These are phyloP conservation scores for Nannochloropsis granulata DNA, from an alignment of 108 stramenopile species.

Conservation along the genomic window DNA sequence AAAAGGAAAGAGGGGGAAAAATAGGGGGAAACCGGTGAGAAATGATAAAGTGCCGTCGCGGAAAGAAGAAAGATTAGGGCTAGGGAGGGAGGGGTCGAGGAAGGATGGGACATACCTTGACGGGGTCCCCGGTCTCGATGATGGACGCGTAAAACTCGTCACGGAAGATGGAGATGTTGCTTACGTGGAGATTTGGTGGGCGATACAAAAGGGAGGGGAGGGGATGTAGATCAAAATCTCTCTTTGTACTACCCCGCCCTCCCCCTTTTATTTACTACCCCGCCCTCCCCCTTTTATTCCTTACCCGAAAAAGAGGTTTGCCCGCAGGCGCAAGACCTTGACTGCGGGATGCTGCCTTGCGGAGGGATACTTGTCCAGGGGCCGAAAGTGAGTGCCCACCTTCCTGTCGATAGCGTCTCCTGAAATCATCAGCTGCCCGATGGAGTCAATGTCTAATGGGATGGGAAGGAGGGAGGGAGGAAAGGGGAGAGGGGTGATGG, in stretches of 20 bases:
- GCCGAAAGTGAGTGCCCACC: not conserved
- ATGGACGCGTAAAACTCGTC: not conserved
- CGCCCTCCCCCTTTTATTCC: not conserved
- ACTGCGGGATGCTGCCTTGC: not conserved
- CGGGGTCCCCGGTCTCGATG: not conserved
- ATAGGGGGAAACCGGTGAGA: not conserved
- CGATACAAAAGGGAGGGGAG: not conserved
- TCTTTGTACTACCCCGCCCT: not conserved
- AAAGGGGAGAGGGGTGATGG: no score
- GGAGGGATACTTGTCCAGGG: not conserved
- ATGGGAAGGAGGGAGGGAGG: no score
- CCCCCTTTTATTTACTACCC: not conserved
- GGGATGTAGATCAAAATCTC: not conserved
- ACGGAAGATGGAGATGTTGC: not conserved
- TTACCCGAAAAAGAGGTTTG: not conserved
- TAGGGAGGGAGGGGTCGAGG: not conserved
- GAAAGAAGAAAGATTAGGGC: not conserved
- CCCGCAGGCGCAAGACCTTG: not conserved
- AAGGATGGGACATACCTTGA: not conserved
- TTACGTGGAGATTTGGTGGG: not conserved
- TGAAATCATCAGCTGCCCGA: not conserved
- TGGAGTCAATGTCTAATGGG: not conserved
- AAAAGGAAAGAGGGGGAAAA: not conserved
- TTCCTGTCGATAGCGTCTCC: no score
- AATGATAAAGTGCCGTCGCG: not conserved